Conservation (phyloP, 2,329 filamentous ascomycete genomes). For the Exophiala alcalophila region DNA sequence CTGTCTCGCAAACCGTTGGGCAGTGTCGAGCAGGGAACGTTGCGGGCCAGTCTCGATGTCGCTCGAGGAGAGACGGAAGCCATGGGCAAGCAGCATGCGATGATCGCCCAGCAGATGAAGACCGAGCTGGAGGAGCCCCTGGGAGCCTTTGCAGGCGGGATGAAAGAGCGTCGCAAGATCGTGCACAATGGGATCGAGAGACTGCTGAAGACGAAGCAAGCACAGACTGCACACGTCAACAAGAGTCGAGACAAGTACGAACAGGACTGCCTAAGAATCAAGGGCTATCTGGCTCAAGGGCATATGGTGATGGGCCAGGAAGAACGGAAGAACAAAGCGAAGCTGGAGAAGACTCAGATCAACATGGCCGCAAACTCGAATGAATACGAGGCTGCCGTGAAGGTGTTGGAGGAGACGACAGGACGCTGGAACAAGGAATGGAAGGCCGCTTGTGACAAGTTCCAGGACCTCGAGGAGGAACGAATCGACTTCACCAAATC, state of each 20-base stretch:
- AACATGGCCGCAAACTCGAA: constrained; percentile 85
- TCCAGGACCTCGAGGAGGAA: constrained; percentile 97
- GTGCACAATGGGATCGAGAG: constrained; percentile 93
- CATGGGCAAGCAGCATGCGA: constrained; percentile 90
- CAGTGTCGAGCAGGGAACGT: constrained; percentile 78
- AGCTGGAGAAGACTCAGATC: constrained; percentile 97
- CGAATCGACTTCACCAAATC: constrained; percentile 95
- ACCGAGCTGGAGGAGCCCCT: constrained; percentile 92
- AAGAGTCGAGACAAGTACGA: constrained; percentile 96
- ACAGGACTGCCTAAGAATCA: constrained; percentile 96
- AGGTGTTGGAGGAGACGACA: constrained; percentile 91
- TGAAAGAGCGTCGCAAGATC: constrained; percentile 97
- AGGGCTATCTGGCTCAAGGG: constrained; percentile 94
- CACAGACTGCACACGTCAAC: constrained; percentile 86
- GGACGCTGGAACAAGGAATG: constrained; percentile 96
- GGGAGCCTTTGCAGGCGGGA: constrained; percentile 83
- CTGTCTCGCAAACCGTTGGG: constrained; percentile 86
- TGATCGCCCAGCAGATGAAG: constrained; percentile 91
- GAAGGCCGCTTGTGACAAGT: constrained; percentile 96
- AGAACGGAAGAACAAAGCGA: constrained; percentile 97
- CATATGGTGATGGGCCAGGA: constrained; percentile 99
- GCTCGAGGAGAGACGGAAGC: constrained; percentile 84
- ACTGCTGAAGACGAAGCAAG: constrained; percentile 84
- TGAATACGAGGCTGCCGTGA: constrained; percentile 91
- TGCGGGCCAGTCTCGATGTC: constrained; percentile 81